Percentiles rank a stretch among this genome's conserved stretches.
Conservation (phyloP, 805 yeast species). For the Groenewaldozyma salmanticensis region DNA sequence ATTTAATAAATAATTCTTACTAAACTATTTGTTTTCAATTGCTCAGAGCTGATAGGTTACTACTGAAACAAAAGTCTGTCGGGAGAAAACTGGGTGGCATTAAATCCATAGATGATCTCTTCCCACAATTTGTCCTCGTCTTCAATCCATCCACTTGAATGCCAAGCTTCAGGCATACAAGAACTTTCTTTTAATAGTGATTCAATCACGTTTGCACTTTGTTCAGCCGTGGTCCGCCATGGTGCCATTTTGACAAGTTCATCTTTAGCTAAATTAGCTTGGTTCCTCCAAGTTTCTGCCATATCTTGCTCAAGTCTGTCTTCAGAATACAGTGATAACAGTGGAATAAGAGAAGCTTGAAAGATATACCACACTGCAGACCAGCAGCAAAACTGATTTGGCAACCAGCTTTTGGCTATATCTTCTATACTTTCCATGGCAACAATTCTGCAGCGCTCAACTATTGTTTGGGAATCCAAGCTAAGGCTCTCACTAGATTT, state of each 20-base stretch:
- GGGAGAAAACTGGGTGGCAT: no score
- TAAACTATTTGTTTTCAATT: no score
- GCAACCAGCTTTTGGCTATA: constrained; percentile 1
- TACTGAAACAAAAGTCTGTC: no score
- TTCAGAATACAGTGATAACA: constrained; percentile 2
- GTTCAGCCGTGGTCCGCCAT: not conserved
- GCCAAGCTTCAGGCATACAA: no score
- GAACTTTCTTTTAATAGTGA: not conserved
- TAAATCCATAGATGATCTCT: no score
- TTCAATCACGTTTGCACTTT: not conserved
- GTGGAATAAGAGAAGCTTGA: constrained; percentile 1
- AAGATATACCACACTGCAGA: constrained; percentile 1
- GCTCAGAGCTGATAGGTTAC: no score
- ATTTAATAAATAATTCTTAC: no score
- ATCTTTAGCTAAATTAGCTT: no score
- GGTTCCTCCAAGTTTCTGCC: no score
- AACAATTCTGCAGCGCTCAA: not conserved
- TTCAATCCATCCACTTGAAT: no score
- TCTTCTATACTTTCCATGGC: not conserved
- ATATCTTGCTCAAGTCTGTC: constrained; percentile 2
- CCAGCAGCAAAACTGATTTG: constrained; percentile 1
- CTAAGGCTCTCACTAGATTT: not conserved
- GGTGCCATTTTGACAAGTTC: not conserved
- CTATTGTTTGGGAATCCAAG: not conserved
- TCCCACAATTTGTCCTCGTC: no score